Percentiles rank a stretch among this genome's conserved stretches.
Evolutionary conservation across 495 filamentous ascomycete genomes (phyloP).

Genomic region (Penicillium verhagenii): DNA sequence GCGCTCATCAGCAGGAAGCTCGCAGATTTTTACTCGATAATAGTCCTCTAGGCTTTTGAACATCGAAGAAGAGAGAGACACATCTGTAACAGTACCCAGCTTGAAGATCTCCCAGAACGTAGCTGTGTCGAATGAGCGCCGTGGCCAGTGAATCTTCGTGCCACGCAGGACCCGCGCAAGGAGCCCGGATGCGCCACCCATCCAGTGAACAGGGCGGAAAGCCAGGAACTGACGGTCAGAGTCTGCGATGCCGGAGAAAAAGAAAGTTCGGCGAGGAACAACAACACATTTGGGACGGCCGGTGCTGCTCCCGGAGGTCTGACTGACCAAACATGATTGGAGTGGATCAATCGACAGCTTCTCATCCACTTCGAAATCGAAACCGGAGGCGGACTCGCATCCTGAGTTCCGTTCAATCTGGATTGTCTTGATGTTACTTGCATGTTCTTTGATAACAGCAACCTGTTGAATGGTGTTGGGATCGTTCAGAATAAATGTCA

Average conservation of each 20-base stretch:
- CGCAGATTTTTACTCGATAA: slow-evolving; percentile 3
- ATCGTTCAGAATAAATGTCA: slow-evolving; percentile 1
- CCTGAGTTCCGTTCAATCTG: background rate
- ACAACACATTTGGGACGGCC: slow-evolving; percentile 10
- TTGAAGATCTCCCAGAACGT: slow-evolving; percentile 3
- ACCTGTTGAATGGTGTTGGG: slow-evolving; percentile 3
- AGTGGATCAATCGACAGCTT: background rate
- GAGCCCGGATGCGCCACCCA: slow-evolving; percentile 5
- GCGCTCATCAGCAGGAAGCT: slow-evolving; percentile 4
- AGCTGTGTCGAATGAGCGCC: background rate
- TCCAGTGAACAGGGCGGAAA: slow-evolving; percentile 4
- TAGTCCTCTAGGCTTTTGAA: slow-evolving; percentile 6
- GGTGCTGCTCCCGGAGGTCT: slow-evolving; percentile 6
- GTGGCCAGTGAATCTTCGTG: slow-evolving; percentile 1
- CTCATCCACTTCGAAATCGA: background rate
- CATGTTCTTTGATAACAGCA: slow-evolving; percentile 3
- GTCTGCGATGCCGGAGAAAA: background rate
- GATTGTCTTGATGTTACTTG: background rate
- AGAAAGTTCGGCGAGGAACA: slow-evolving; percentile 4
- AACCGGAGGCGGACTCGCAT: background rate
- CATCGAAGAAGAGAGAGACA: background rate
- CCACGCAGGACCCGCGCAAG: slow-evolving; percentile 3
- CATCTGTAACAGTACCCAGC: background rate
- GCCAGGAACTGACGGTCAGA: slow-evolving; percentile 1
- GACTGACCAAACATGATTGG: slow-evolving; percentile 3